Evolutionary conservation across 1,284 basidiomycete species (phyloP).

Genomic region (Xerocomus minutiporus): DNA sequence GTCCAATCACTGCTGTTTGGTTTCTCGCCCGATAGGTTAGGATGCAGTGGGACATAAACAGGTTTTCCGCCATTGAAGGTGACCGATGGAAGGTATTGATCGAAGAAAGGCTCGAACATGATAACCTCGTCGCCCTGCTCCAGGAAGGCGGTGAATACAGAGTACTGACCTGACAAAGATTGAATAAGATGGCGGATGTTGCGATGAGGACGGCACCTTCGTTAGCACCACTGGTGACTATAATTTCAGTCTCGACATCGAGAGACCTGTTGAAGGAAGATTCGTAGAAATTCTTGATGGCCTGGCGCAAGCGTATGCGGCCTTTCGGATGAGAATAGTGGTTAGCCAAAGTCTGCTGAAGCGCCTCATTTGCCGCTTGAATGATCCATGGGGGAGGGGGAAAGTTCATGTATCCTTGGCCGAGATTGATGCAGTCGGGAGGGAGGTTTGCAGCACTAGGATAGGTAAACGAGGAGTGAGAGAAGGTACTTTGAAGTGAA

Average conservation of each 20-base stretch:
- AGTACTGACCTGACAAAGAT: constrained; percentile 65
- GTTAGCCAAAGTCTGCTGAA: constrained; percentile 66
- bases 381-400: constrained; percentile 81
- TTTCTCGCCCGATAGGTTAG: constrained; percentile 54
- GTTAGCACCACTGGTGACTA: constrained; percentile 94
- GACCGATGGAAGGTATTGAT: constrained; percentile 91
- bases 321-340: constrained; percentile 93
- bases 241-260: constrained; percentile 83
- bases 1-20: constrained; percentile 81
- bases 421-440: constrained; percentile 84
- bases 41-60: constrained; percentile 92
- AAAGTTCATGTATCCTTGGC: constrained; percentile 95
- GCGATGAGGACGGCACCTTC: constrained; percentile 55
- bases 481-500: not conserved
- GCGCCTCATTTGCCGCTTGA: constrained; percentile 69
- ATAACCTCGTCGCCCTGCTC: constrained; percentile 95
- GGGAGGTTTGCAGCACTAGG: constrained; percentile 82
- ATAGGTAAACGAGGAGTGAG: constrained; percentile 1
- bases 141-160: constrained; percentile 84
- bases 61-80: constrained; percentile 92
- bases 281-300: constrained; percentile 77
- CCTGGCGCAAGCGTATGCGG: constrained; percentile 78
- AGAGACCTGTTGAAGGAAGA: constrained; percentile 70
- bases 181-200: not conserved
- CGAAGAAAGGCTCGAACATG: constrained; percentile 97